Base-by-base conservation (phyloP, 495 filamentous ascomycete genomes). In the Hamigera avellanea region DNA sequence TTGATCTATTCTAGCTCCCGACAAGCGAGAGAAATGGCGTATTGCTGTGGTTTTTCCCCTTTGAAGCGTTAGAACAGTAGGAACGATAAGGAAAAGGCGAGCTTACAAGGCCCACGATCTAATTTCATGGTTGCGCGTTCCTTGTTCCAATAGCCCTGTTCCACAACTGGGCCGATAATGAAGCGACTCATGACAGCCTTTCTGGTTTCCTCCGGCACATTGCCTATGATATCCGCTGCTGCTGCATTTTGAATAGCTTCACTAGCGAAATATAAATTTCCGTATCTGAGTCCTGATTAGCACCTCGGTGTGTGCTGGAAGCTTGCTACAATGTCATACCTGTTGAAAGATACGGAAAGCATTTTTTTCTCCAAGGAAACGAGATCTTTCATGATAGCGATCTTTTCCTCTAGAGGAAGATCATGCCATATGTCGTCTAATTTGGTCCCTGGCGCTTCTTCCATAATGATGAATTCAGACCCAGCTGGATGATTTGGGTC, bases 391-490 rank as follows among this genome's bases (percentile, higher is more conserved):
- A 64, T 47, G 18, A 55, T 43, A 16, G 36, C n/a, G 25, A 56
- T 15, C 28, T 48, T 53, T 13, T 50, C 12, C 17, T 52, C 42
- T n/a, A 50, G 31, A 30, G 39, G 41, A 35, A 60, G 30, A 32
- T 39, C 40, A 4, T 25, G 10, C 58, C 57, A 62, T 9, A 54
- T 21, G 28, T 39, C 25, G 2, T 37, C 45, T 13, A 62, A 37
- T 28, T 52, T 38, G 12, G 19, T 36, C 2, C 58, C 60, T 2
- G 38, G 9, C 15, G 52, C 52, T 30, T 62, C 42, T 39, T 64
- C 51, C 54, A 61, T 64, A 9, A 67, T 59, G 43, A 67, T 64
- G 34, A 62, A 64, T 39, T 64, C 59, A 19, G 42, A 48, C 12
- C 55, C 53, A 33, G 59, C 49, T 23, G 47, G 26, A 26, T 50